Percentiles rank a stretch among this genome's conserved stretches.
These are phyloP conservation scores for Linanthus parryae DNA, from an alignment of 148 eudicot species.

Conservation along the genomic window DNA sequence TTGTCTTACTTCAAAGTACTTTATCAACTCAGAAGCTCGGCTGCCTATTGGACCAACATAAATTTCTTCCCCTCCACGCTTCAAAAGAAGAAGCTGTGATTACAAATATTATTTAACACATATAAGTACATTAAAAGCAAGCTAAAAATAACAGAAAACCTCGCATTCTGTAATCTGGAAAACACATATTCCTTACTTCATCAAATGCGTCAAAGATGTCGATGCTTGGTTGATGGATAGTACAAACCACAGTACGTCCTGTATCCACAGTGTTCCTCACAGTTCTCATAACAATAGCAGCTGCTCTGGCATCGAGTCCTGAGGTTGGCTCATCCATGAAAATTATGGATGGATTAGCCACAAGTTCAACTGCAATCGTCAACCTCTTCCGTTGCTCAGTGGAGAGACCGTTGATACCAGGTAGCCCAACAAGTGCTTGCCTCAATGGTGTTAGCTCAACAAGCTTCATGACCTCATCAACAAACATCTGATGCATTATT, in stretches of 20 bases:
- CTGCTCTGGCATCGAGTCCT: slow-evolving; percentile 74
- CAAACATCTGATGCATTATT: slow-evolving; percentile 39
- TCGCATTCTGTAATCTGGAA: too few relatives aligned
- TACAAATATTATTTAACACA: background rate
- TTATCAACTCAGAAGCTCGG: slow-evolving; percentile 30
- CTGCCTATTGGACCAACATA: slow-evolving; percentile 47
- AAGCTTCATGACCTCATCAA: slow-evolving; percentile 72
- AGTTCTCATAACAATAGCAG: slow-evolving; percentile 75
- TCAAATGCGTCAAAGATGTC: slow-evolving; percentile 78
- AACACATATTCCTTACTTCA: slow-evolving; percentile 18
- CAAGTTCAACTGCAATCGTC: slow-evolving; percentile 68
- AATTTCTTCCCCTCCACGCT: slow-evolving; percentile 56
- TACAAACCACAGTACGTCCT: slow-evolving; percentile 62
- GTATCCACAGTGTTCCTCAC: slow-evolving; percentile 61
- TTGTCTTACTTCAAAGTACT: slow-evolving; percentile 43
- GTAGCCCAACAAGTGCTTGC: slow-evolving; percentile 63
- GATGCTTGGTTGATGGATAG: slow-evolving; percentile 74
- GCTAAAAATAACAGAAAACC: too few relatives aligned
- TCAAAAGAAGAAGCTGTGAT: slow-evolving; percentile 43
- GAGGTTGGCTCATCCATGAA: slow-evolving; percentile 78
- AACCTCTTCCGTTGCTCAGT: slow-evolving; percentile 70
- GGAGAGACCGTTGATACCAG: slow-evolving; percentile 69
- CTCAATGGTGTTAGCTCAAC: slow-evolving; percentile 50
- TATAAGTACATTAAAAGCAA: background rate
- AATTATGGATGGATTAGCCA: slow-evolving; percentile 70